Conservation (phyloP, 1,284 basidiomycete species). For the Fomitopsis pinicola region DNA sequence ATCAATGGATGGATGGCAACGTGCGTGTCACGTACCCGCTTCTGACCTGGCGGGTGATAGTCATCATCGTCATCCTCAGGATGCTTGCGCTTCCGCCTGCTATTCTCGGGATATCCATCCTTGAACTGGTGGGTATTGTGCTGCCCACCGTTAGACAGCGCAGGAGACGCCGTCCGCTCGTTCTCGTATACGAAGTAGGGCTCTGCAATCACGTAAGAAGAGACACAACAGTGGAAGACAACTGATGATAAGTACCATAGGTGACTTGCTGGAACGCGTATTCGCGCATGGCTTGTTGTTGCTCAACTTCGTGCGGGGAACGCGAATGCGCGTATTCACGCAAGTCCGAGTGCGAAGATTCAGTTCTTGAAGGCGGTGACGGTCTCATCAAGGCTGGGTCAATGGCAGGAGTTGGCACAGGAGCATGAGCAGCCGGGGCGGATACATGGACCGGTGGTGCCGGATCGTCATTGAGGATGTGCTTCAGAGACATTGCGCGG, state of each 20-base stretch:
- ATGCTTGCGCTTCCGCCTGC: conserved; percentile 46
- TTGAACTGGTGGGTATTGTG: conserved; percentile 22
- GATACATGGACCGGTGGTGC: conserved; percentile 27
- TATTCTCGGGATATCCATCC: conserved; percentile 36
- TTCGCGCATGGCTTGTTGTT: conserved; percentile 24
- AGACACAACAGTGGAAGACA: background rate
- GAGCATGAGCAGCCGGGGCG: conserved; percentile 12
- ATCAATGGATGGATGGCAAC: background rate
- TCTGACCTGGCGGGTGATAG: conserved; percentile 46
- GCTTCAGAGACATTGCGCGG: conserved; percentile 60
- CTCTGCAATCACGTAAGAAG: background rate
- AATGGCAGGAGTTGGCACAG: conserved; percentile 11
- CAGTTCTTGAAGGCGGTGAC: conserved; percentile 18
- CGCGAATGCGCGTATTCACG: conserved; percentile 19
- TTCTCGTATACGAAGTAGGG: conserved; percentile 30
- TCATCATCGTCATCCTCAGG: conserved; percentile 49
- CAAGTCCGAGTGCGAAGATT: conserved; percentile 19
- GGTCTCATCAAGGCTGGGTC: conserved; percentile 17
- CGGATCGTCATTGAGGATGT: conserved; percentile 71
- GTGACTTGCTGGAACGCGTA: conserved; percentile 29
- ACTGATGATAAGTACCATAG: conserved; percentile 23
- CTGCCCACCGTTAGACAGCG: conserved; percentile 22
- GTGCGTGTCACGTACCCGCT: conserved; percentile 43
- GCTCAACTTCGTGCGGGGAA: conserved; percentile 28
- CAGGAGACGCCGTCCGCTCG: conserved; percentile 24